A percentile compares a stretch with the other conserved stretches of the same genome.
These are phyloP conservation scores for Hygrophorus pudorinus DNA, from an alignment of 768 basidiomycete genomes.

Conservation along the genomic window DNA sequence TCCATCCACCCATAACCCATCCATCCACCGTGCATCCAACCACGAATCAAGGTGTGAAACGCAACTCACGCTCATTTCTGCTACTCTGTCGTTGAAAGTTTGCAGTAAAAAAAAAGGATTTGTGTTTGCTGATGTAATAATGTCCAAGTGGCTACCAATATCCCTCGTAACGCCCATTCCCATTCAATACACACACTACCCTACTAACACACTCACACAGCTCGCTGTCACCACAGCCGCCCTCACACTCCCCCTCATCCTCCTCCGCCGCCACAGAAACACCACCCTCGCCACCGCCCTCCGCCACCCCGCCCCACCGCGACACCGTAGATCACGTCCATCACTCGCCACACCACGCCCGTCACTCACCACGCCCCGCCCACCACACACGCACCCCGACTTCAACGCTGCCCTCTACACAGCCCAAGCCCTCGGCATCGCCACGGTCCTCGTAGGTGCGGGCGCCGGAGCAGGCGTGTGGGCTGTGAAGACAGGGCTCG, in stretches of 20 bases:
- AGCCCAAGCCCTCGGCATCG: conserved; percentile 55
- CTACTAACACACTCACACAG: too few species aligned
- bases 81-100: too few species aligned
- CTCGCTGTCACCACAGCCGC: conserved; percentile 3
- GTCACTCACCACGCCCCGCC: background rate
- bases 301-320: background rate
- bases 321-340: background rate
- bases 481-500: conserved; percentile 41
- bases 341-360: background rate
- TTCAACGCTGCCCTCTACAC: conserved; percentile 46
- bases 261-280: conserved; percentile 2
- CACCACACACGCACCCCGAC: conserved; percentile 6
- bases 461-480: conserved; percentile 35
- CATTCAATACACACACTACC: too few species aligned
- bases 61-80: too few species aligned
- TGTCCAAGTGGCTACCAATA: too few species aligned
- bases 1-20: too few species aligned
- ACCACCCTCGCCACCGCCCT: background rate
- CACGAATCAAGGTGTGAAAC: too few species aligned
- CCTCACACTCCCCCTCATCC: conserved; percentile 2
- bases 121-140: too few species aligned
- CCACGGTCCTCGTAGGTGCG: conserved; percentile 47
- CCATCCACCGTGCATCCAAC: too few species aligned
- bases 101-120: too few species aligned
- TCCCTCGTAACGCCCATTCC: too few species aligned